Evolutionary conservation across 1,284 basidiomycete genomes (phyloP).

Genomic region (Cutaneotrichosporon cutaneum): DNA sequence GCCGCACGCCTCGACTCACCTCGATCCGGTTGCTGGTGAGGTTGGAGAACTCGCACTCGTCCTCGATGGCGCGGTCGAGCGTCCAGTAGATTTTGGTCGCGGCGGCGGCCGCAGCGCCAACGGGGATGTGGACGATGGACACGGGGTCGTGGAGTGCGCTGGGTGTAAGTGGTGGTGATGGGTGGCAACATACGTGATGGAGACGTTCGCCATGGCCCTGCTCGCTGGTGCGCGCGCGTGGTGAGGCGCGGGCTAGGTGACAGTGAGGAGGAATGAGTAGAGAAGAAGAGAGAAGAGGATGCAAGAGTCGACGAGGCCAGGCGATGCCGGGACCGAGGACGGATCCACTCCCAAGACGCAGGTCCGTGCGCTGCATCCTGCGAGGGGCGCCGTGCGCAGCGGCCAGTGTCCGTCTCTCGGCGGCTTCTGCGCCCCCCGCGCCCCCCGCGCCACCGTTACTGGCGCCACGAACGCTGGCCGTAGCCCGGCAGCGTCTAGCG

Average conservation of each 20-base stretch:
- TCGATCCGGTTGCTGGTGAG: slow-evolving; percentile 46
- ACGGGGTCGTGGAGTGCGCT: slow-evolving; percentile 41
- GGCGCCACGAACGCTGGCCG: too few species aligned
- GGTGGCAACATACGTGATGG: slow-evolving; percentile 7
- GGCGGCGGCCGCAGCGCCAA: slow-evolving; percentile 24
- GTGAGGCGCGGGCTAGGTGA: too few species aligned
- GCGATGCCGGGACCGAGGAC: too few species aligned
- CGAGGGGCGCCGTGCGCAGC: too few species aligned
- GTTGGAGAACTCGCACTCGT: slow-evolving; percentile 46
- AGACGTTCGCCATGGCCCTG: neutral
- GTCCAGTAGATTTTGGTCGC: slow-evolving; percentile 46
- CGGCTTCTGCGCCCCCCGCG: neutral
- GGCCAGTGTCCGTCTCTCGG: neutral
- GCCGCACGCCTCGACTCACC: slow-evolving; percentile 25
- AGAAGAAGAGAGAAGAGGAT: neutral
- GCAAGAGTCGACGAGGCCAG: neutral
- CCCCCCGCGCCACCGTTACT: neutral
- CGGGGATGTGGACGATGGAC: slow-evolving; percentile 45
- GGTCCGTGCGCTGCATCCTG: neutral
- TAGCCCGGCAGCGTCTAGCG: too few species aligned
- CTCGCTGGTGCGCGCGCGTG: too few species aligned
- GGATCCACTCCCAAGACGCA: neutral
- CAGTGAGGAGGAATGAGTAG: neutral
- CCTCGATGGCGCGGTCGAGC: slow-evolving; percentile 31
- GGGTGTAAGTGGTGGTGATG: neutral